Conservation (phyloP, 2,329 filamentous ascomycete species). For the Microdochium paspali region DNA sequence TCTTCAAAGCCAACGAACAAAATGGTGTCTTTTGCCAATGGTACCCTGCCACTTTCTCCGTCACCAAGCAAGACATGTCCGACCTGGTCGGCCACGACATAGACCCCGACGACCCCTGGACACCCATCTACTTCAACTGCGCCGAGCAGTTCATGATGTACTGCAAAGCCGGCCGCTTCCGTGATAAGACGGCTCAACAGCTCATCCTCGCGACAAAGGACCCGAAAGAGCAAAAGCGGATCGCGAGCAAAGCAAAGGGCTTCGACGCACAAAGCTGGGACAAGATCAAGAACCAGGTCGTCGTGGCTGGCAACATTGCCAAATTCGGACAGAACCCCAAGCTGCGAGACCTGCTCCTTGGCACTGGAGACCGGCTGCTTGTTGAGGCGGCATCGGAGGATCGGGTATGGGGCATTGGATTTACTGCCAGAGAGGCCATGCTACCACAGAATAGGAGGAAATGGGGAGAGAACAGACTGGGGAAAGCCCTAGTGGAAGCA, state of each 20-base stretch:
- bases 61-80: conserved; percentile 13
- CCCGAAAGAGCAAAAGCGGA: conserved; percentile 18
- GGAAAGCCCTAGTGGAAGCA: conserved; percentile 18
- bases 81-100: conserved; percentile 14
- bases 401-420: conserved; percentile 24
- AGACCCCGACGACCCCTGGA: conserved; percentile 6
- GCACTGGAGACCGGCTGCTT: conserved; percentile 18
- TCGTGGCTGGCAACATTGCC: conserved; percentile 19
- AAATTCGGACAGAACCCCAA: conserved; percentile 22
- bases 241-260: conserved; percentile 15
- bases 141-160: conserved; percentile 33
- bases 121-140: conserved; percentile 20
- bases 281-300: conserved; percentile 18
- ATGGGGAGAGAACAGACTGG: conserved; percentile 22
- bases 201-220: conserved; percentile 13
- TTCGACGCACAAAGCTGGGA: conserved; percentile 20
- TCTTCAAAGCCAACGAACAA: conserved; percentile 18
- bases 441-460: conserved; percentile 6
- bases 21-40: conserved; percentile 26
- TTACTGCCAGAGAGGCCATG: conserved; percentile 18
- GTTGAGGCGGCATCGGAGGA: conserved; percentile 20
- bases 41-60: conserved; percentile 11
- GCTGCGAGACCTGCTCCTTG: conserved; percentile 17
- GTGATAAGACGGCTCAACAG: conserved; percentile 13
- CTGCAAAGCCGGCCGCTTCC: conserved; percentile 26